Evolutionary conservation across 768 basidiomycete species (phyloP), one percentile per base, ranked within the genome.

Genomic region (Kwoniella botswanensis): DNA sequence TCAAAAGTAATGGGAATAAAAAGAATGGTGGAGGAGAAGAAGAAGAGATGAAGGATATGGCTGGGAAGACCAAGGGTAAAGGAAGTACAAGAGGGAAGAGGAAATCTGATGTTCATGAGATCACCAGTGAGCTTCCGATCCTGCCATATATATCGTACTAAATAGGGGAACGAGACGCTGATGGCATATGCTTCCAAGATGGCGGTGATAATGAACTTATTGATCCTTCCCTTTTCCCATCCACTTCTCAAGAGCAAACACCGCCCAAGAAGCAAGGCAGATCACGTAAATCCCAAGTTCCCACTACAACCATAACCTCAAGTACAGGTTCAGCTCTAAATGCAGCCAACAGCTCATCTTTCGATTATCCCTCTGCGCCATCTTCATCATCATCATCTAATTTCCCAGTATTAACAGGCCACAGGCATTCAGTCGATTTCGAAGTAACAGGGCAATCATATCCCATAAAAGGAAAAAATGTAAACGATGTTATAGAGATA

Each of bases 1-100:
- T 0, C 44, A 57, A 11, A 42, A 46, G 26, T 42, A 26, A 22
- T 58, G 65, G 57, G 46, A 42, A 22, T 35, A 24, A n/a, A 69
- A 67, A 12, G 52, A 21, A 17, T 21, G 63, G 24, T 21, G 68
- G 58, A 6, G 78, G 74, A 3, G 74, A 76, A 65, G 74, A 76
- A 53, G 73, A 70, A 24, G 74, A 77, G 71, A 41, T 74, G 73
- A 69, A 55, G 56, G 77, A 79, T 18, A 79, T 79, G 77, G 63
- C n/a, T 12, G 66, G 67, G 68, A 59, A 64, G 26, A 61, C 59
- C 46, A 59, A 56, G 59, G 72, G 63, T 2, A 67, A 65, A 43
- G 18, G 6, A 54, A 29, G 46, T 13, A 18, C 4, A 21, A 69
- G 43, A 44, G 67, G 44, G 13, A 70, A 66, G 57, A 57, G 65